These are phyloP conservation scores for Backusella tarrabulga DNA, from an alignment of 192 early-diverging fungal genomes.

Conservation along the genomic window DNA sequence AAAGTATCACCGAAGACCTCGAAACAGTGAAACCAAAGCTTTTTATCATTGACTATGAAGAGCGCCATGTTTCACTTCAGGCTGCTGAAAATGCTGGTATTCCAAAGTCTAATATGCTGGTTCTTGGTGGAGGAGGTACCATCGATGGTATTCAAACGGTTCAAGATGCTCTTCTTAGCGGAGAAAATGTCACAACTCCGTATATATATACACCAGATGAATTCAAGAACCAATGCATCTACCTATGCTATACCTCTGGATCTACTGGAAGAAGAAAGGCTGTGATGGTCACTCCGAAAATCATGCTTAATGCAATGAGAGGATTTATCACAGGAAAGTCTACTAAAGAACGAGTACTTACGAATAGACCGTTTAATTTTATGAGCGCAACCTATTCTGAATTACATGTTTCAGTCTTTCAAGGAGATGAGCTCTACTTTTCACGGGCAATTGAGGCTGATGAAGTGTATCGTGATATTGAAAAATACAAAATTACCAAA, in stretches of 20 bases:
- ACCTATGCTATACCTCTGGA: not conserved
- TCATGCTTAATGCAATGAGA: not conserved
- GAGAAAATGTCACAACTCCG: not conserved
- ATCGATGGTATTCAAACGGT: not conserved
- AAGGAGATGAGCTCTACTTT: conserved; percentile 7
- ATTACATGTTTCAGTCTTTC: no score
- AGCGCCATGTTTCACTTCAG: not conserved
- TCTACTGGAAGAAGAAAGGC: not conserved
- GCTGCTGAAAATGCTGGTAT: not conserved
- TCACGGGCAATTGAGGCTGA: conserved; percentile 1
- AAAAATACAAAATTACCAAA: not conserved
- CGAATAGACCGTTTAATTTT: not conserved
- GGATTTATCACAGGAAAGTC: not conserved
- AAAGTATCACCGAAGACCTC: not conserved
- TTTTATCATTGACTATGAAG: not conserved
- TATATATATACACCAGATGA: not conserved
- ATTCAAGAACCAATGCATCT: not conserved
- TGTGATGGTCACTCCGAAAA: not conserved
- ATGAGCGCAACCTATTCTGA: not conserved
- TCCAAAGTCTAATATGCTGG: not conserved
- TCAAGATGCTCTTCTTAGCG: not conserved
- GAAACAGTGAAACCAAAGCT: not conserved
- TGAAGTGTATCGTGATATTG: conserved; percentile 5
- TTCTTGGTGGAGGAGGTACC: not conserved
- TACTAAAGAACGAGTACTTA: not conserved